phyloP scores from a whole-genome alignment of 257 asterid species.

The Anisodus tanguticus region DNA sequence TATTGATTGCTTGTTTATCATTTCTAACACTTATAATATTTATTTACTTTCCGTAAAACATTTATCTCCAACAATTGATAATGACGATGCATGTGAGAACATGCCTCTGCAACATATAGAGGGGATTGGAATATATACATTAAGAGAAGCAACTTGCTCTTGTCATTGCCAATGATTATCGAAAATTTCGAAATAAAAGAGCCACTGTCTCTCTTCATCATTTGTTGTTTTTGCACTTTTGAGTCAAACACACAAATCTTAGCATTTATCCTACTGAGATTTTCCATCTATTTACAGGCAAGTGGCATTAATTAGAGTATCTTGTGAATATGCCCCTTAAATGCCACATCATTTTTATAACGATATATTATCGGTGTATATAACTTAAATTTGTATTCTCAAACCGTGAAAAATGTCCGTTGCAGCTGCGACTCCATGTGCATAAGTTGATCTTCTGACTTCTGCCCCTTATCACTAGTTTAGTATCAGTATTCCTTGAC shows the following conservation, averaged over 20 bases:
- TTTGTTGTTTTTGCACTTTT: neutral
- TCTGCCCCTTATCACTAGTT: neutral
- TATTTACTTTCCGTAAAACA: no score
- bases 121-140: conserved; percentile 53
- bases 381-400: neutral
- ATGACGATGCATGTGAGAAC: conserved; percentile 58
- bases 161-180: conserved; percentile 46
- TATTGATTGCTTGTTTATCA: no score
- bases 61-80: neutral
- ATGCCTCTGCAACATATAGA: conserved; percentile 60
- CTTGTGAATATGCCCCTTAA: conserved; percentile 26
- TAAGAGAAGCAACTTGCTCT: conserved; percentile 50
- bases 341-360: no score
- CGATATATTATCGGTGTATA: neutral
- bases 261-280: neutral
- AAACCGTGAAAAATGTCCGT: neutral
- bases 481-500: neutral
- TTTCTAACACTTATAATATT: no score
- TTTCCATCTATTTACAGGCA: neutral
- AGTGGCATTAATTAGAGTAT: conserved; percentile 30
- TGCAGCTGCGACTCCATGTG: conserved; percentile 5
- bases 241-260: neutral
- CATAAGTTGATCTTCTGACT: conserved; percentile 20
- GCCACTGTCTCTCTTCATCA: neutral
- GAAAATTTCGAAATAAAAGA: neutral